These are phyloP conservation scores for Oligophagozyma castellii DNA, from an alignment of 1,139 yeast species.

Conservation along the genomic window DNA sequence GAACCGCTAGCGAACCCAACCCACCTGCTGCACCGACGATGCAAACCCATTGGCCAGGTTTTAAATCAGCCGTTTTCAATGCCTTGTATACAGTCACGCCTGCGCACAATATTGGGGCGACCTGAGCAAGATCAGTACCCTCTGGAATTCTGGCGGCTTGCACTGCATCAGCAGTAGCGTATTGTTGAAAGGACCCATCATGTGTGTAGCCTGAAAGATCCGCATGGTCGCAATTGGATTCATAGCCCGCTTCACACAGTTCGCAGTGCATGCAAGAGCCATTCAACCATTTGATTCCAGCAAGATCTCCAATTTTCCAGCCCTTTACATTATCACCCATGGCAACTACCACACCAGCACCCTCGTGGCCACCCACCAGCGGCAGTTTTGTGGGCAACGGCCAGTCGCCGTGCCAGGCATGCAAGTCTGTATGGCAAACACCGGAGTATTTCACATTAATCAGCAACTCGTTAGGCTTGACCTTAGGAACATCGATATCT, in stretches of 20 bases:
- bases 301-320: slow-evolving; percentile 57
- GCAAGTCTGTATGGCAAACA: slow-evolving; percentile 58
- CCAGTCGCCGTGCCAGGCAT: slow-evolving; percentile 66
- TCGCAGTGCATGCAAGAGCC: slow-evolving; percentile 63
- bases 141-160: slow-evolving; percentile 61
- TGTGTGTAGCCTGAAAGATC: slow-evolving; percentile 67
- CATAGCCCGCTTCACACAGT: slow-evolving; percentile 48
- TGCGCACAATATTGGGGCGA: slow-evolving; percentile 66
- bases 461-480: slow-evolving; percentile 46
- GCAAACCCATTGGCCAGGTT: slow-evolving; percentile 66
- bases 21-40: slow-evolving; percentile 75
- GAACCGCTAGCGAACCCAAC: slow-evolving; percentile 60
- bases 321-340: slow-evolving; percentile 52
- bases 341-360: slow-evolving; percentile 69
- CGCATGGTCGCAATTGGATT: slow-evolving; percentile 54
- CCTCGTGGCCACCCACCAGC: slow-evolving; percentile 69
- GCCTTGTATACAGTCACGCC: slow-evolving; percentile 76
- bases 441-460: slow-evolving; percentile 54
- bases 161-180: slow-evolving; percentile 66
- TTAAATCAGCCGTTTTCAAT: slow-evolving; percentile 48
- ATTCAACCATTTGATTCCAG: slow-evolving; percentile 67
- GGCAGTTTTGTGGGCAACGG: slow-evolving; percentile 47
- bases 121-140: slow-evolving; percentile 52
- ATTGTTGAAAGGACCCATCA: slow-evolving; percentile 72
- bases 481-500: slow-evolving; percentile 47